A percentile compares a stretch with the other conserved stretches of the same genome.
Conservation (phyloP, 2,329 filamentous ascomycete genomes). For the Aspergillus niger region DNA sequence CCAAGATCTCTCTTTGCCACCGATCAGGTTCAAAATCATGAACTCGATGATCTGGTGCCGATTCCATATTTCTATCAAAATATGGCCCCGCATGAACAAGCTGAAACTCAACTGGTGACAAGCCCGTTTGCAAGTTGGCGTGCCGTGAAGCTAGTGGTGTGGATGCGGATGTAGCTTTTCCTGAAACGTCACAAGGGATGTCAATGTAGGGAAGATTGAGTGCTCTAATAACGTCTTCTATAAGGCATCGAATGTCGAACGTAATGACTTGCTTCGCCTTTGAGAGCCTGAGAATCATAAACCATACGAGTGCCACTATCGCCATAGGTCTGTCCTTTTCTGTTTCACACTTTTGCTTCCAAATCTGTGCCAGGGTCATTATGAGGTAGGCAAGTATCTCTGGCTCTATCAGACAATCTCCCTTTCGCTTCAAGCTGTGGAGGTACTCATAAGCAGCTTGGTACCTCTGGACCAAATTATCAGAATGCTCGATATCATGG, state of each 20-base stretch:
- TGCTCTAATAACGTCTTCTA: slow-evolving; percentile 33
- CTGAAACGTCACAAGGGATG: slow-evolving; percentile 15
- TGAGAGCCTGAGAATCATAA: slow-evolving; percentile 38
- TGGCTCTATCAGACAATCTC: slow-evolving; percentile 42
- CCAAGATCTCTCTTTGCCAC: slow-evolving; percentile 74
- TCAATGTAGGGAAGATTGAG: slow-evolving; percentile 34
- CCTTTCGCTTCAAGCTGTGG: not conserved
- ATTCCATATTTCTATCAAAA: slow-evolving; percentile 73
- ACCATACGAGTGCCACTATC: slow-evolving; percentile 36
- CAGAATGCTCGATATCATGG: not conserved
- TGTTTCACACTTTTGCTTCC: slow-evolving; percentile 16
- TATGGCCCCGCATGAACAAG: slow-evolving; percentile 70
- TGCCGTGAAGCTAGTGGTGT: slow-evolving; percentile 15
- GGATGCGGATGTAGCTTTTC: slow-evolving; percentile 26
- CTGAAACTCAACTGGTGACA: slow-evolving; percentile 63
- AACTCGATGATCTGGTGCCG: slow-evolving; percentile 67
- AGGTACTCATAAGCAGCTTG: slow-evolving; percentile 8
- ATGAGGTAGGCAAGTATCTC: slow-evolving; percentile 45
- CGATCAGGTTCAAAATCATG: slow-evolving; percentile 69
- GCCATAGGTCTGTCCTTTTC: not conserved
- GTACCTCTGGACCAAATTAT: slow-evolving; percentile 4
- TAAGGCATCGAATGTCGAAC: slow-evolving; percentile 43
- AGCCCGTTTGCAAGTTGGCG: slow-evolving; percentile 34
- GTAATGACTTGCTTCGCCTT: slow-evolving; percentile 42
- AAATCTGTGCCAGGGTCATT: slow-evolving; percentile 26